Evolutionary conservation across 164 flowering plant species (phyloP).

Genomic region (Macadamia integrifolia): DNA sequence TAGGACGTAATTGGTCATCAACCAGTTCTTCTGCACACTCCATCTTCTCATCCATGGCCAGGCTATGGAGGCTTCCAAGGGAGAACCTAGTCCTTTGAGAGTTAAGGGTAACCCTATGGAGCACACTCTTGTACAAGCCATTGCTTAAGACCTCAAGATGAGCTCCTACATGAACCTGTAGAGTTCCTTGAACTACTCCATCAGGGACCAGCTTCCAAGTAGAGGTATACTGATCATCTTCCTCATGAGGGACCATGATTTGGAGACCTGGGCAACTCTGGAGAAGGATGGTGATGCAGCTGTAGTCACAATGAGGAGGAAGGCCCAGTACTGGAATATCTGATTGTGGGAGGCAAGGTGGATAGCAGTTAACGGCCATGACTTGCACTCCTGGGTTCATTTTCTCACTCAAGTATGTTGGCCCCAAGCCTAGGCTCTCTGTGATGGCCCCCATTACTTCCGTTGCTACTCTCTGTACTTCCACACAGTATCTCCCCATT

Average conservation of each 20-base stretch:
- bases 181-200: slow-evolving; percentile 17
- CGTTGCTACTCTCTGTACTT: slow-evolving; percentile 28
- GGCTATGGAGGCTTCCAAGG: slow-evolving; percentile 39
- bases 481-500: slow-evolving; percentile 38
- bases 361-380: slow-evolving; percentile 45
- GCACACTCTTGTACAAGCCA: slow-evolving; percentile 41
- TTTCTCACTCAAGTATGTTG: slow-evolving; percentile 17
- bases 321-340: slow-evolving; percentile 28
- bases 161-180: slow-evolving; percentile 49
- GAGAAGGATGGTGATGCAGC: slow-evolving; percentile 40
- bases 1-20: slow-evolving; percentile 27
- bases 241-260: slow-evolving; percentile 14
- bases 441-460: slow-evolving; percentile 32
- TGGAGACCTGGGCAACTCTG: slow-evolving; percentile 47
- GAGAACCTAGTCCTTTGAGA: slow-evolving; percentile 31
- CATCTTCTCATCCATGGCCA: slow-evolving; percentile 40
- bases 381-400: slow-evolving; percentile 48
- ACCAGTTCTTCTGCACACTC: slow-evolving; percentile 32
- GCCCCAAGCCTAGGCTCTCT: slow-evolving; percentile 44
- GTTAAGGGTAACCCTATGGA: slow-evolving; percentile 41
- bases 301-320: slow-evolving; percentile 55
- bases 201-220: slow-evolving; percentile 32
- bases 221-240: no score
- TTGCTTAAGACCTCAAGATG: slow-evolving; percentile 55
- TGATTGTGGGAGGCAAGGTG: slow-evolving; percentile 42